Evolutionary conservation across 2,329 filamentous ascomycete species (phyloP).

Genomic region (Camptophora hylomeconis): DNA sequence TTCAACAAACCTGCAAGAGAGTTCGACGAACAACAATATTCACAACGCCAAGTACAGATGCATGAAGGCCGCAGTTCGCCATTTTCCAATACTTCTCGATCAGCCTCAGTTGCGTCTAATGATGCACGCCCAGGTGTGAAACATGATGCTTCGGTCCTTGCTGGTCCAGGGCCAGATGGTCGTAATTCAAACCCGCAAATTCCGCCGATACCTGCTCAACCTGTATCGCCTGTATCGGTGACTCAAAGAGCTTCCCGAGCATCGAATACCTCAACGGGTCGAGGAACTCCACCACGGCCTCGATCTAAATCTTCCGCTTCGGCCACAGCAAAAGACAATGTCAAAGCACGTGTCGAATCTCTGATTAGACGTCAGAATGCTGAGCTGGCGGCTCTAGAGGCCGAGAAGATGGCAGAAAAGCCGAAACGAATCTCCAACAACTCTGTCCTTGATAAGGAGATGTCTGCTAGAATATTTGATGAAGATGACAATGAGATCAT

Average conservation of each 20-base stretch:
- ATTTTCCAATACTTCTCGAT: constrained; percentile 14
- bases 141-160: constrained; percentile 2
- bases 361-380: constrained; percentile 16
- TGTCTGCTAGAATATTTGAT: constrained; percentile 22
- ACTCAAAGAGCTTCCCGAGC: constrained; percentile 2
- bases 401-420: neutral
- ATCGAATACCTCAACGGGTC: constrained; percentile 1
- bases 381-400: constrained; percentile 12
- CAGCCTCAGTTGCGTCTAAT: constrained; percentile 2
- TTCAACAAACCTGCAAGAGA: constrained; percentile 61
- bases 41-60: constrained; percentile 68
- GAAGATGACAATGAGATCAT: constrained; percentile 21
- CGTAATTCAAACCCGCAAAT: constrained; percentile 1
- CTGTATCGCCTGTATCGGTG: constrained; percentile 4
- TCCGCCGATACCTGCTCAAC: constrained; percentile 2
- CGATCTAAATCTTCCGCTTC: constrained; percentile 12
- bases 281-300: constrained; percentile 4
- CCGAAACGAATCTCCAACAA: neutral
- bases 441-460: neutral
- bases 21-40: constrained; percentile 76
- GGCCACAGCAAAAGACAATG: constrained; percentile 8
- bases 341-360: constrained; percentile 14
- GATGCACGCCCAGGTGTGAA: constrained; percentile 2
- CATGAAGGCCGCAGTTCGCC: constrained; percentile 60
- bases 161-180: neutral